Percentiles rank a stretch among this genome's conserved stretches.
phyloP scores from a whole-genome alignment of 345 rosid genomes.

The Eucalyptus tenuipes region DNA sequence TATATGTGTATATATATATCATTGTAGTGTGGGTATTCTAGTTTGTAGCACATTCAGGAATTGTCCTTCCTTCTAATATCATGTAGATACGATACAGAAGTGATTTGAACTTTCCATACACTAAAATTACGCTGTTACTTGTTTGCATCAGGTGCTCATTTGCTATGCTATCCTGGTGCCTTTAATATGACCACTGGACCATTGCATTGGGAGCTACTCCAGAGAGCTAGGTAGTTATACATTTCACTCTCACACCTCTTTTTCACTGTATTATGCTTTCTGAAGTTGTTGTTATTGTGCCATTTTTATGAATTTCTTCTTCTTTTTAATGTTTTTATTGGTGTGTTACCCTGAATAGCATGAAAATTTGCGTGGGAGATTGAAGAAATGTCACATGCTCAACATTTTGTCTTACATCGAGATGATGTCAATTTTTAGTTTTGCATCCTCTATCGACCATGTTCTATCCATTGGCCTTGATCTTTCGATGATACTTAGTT shows the following conservation, averaged over 20 bases:
- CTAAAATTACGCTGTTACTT: not conserved
- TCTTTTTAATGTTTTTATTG: not conserved
- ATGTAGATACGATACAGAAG: not conserved
- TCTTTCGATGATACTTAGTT: not conserved
- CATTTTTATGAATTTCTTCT: not conserved
- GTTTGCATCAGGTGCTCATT: slow-evolving; percentile 68
- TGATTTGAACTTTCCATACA: not conserved
- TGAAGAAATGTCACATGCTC: not conserved
- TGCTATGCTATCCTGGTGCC: slow-evolving; percentile 93
- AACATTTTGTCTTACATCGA: not conserved
- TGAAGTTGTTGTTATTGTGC: not conserved
- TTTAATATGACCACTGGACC: slow-evolving; percentile 98
- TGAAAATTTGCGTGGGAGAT: not conserved
- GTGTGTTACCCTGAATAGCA: not conserved
- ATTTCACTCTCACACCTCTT: not conserved
- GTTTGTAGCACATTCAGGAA: not conserved
- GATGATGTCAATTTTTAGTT: not conserved
- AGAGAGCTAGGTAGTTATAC: slow-evolving; percentile 60
- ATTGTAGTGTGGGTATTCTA: not conserved
- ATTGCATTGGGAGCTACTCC: slow-evolving; percentile 82
- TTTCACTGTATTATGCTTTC: not conserved
- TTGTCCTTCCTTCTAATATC: not conserved
- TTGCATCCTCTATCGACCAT: not conserved
- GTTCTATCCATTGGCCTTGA: not conserved
- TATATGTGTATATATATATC: not conserved